Evolutionary conservation across 139 green algal species (phyloP).

Genomic region (Chlamydomonas sp.): DNA sequence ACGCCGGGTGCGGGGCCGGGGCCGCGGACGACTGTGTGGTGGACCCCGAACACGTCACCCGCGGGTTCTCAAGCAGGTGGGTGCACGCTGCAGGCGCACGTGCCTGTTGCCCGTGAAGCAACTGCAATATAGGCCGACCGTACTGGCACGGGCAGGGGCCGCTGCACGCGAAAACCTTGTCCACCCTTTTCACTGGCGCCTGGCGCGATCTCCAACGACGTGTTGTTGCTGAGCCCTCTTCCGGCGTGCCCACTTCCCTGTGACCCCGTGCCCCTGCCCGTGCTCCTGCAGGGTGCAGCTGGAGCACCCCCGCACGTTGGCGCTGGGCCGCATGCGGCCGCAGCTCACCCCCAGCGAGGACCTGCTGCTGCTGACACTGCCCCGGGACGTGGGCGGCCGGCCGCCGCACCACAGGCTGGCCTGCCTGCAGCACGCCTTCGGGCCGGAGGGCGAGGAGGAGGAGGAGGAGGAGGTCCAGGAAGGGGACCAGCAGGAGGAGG

Average conservation of each 20-base stretch:
- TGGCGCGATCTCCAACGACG: too few relatives aligned
- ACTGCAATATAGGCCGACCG: too few relatives aligned
- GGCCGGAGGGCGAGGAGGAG: neutral
- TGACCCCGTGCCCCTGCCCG: neutral
- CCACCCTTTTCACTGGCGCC: too few relatives aligned
- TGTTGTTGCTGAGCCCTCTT: neutral
- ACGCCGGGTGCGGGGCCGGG: neutral
- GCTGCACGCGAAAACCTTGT: too few relatives aligned
- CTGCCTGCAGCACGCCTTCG: neutral
- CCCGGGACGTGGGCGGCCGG: neutral
- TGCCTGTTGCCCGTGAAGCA: too few relatives aligned
- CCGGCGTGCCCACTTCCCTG: neutral
- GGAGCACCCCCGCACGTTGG: conserved; percentile 20
- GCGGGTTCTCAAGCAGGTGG: conserved; percentile 22
- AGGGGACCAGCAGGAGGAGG: neutral
- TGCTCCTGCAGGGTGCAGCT: conserved; percentile 8
- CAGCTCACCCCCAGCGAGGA: conserved; percentile 3
- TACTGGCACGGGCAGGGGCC: too few relatives aligned
- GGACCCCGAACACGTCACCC: neutral
- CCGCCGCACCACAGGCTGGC: conserved; percentile 19
- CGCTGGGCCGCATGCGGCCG: conserved; percentile 27
- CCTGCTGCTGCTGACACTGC: conserved; percentile 19
- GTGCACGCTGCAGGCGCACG: too few relatives aligned
- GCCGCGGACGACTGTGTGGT: neutral
- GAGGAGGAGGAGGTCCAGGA: neutral